Evolutionary conservation across 768 basidiomycete genomes (phyloP).

Genomic region (Xerocomellus dryophilus): DNA sequence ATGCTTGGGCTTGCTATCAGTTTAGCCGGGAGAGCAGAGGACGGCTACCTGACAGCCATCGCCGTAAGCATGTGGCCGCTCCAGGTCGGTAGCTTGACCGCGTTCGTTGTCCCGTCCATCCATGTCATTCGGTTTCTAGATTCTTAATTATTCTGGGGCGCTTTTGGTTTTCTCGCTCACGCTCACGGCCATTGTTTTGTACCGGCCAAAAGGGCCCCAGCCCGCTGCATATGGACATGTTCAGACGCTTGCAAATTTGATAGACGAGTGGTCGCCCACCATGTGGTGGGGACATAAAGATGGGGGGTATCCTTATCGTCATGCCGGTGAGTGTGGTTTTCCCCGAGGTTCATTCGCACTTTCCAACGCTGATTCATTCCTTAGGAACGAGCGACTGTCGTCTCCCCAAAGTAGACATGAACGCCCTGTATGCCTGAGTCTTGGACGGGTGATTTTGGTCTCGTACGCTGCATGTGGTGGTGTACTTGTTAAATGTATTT

Average conservation of each 20-base stretch:
- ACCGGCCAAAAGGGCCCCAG: constrained; percentile 24
- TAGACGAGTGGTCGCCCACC: constrained; percentile 36
- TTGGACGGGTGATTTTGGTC: background rate
- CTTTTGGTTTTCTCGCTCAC: constrained; percentile 22
- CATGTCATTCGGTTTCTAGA: constrained; percentile 13
- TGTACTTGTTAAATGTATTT: background rate
- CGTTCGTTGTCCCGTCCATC: background rate
- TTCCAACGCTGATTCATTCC: background rate
- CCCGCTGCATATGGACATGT: constrained; percentile 34
- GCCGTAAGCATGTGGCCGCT: constrained; percentile 26
- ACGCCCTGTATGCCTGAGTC: constrained; percentile 19
- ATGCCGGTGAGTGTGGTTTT: constrained; percentile 21
- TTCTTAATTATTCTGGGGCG: constrained; percentile 24
- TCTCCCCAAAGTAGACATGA: constrained; percentile 21
- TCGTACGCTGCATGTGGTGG: background rate
- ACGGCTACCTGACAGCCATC: constrained; percentile 11
- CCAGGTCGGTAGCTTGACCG: constrained; percentile 15
- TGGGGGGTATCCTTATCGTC: background rate
- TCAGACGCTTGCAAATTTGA: constrained; percentile 33
- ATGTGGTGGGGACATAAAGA: constrained; percentile 33
- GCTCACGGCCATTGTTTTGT: constrained; percentile 10
- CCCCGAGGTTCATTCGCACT: background rate
- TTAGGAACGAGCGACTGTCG: constrained; percentile 26
- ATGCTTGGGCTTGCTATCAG: constrained; percentile 32
- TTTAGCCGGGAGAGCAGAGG: constrained; percentile 13